Conservation (phyloP, 2,329 filamentous ascomycete genomes). For the Trichoderma arundinaceum region DNA sequence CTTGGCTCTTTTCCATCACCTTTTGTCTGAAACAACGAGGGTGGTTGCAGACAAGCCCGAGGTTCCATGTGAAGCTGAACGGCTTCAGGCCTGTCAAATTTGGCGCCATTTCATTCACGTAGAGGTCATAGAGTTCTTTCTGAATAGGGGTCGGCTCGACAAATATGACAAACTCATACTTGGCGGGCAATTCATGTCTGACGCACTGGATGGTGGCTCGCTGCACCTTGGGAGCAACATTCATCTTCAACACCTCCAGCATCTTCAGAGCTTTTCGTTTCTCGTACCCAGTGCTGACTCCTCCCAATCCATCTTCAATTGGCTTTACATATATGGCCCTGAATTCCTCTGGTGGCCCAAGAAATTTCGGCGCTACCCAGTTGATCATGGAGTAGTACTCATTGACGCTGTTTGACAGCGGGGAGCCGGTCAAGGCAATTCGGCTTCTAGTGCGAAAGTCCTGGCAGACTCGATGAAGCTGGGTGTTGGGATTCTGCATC, state of each 20-base stretch:
- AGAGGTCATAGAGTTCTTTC: conserved; percentile 62
- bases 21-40: conserved; percentile 54
- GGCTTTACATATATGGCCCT: conserved; percentile 70
- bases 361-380: conserved; percentile 81
- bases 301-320: conserved; percentile 73
- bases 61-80: conserved; percentile 47
- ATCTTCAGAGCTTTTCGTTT: conserved; percentile 67
- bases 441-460: conserved; percentile 70
- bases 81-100: background rate
- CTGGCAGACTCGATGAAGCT: conserved; percentile 59
- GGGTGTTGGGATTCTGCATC: conserved; percentile 69
- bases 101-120: conserved; percentile 42
- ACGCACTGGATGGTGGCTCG: conserved; percentile 72
- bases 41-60: conserved; percentile 60
- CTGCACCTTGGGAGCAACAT: conserved; percentile 78
- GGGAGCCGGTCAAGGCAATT: conserved; percentile 86
- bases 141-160: conserved; percentile 73
- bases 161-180: conserved; percentile 81
- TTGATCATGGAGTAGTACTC: conserved; percentile 90
- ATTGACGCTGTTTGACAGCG: conserved; percentile 79
- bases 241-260: conserved; percentile 71
- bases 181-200: conserved; percentile 70
- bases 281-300: conserved; percentile 63
- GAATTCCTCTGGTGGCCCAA: conserved; percentile 74
- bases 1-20: conserved; percentile 32